phyloP scores from a whole-genome alignment of 176 grass and related monocot species.

The Dactylis glomerata region DNA sequence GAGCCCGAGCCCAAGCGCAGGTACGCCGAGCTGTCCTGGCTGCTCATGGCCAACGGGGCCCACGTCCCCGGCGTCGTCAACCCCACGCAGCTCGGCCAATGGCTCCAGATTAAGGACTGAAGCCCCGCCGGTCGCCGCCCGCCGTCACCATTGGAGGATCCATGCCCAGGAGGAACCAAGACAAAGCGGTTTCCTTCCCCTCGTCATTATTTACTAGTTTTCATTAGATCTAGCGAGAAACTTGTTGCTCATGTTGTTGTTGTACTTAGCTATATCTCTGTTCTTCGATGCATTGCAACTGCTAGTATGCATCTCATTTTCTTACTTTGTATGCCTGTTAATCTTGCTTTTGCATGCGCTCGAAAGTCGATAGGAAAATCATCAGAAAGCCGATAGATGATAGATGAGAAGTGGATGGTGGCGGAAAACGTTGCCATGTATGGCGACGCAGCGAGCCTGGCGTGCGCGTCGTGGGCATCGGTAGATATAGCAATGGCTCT shows the following conservation, averaged over 20 bases:
- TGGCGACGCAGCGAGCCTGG: constrained; percentile 10
- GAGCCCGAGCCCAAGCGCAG: constrained; percentile 27
- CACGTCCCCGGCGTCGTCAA: constrained; percentile 79
- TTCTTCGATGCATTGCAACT: not conserved
- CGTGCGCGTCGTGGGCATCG: not conserved
- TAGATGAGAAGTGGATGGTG: not conserved
- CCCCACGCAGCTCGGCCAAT: constrained; percentile 73
- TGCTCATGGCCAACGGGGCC: constrained; percentile 50
- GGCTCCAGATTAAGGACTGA: constrained; percentile 69
- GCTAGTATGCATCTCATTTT: not conserved
- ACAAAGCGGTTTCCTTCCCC: not conserved
- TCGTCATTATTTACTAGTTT: not conserved
- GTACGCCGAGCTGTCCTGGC: constrained; percentile 54
- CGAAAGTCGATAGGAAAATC: not conserved
- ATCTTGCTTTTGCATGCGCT: not conserved
- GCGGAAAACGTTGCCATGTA: not conserved
- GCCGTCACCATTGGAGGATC: not conserved
- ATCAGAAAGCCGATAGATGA: too few relatives aligned
- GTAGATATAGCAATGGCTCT: not conserved
- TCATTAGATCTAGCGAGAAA: constrained; percentile 24
- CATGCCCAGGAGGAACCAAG: too few relatives aligned
- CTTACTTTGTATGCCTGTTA: not conserved
- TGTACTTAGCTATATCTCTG: constrained; percentile 15
- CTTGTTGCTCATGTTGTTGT: not conserved
- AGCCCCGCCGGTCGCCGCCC: not conserved